Percentiles rank a stretch among this genome's conserved stretches.
phyloP scores from a whole-genome alignment of 2,329 filamentous ascomycete genomes.

The Dactylellina leptospora region DNA sequence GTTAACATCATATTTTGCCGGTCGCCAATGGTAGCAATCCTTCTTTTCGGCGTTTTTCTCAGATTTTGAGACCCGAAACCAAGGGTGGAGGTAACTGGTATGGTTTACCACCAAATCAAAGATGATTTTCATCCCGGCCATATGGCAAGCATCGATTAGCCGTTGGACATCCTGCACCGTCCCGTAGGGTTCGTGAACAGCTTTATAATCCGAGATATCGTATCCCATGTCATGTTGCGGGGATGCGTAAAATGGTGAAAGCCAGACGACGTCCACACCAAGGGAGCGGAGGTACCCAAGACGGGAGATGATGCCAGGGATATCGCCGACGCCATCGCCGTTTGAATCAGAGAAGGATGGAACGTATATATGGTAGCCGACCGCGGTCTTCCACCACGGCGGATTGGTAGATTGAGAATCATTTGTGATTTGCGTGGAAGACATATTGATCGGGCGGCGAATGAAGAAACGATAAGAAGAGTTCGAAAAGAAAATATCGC shows the following conservation, averaged over 20 bases:
- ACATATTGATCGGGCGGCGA: too few species aligned
- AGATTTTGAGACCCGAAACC: constrained; percentile 68
- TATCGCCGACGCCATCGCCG: constrained; percentile 67
- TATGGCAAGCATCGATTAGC: constrained; percentile 69
- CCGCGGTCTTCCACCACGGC: constrained; percentile 72
- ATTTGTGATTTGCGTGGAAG: too few species aligned
- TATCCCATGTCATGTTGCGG: constrained; percentile 76
- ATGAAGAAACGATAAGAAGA: too few species aligned
- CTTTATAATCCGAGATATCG: constrained; percentile 70
- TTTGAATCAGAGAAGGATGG: constrained; percentile 70
- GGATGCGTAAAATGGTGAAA: constrained; percentile 71
- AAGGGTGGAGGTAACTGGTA: constrained; percentile 71
- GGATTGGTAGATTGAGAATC: too few species aligned
- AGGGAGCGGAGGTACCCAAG: constrained; percentile 69
- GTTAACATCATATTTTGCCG: constrained; percentile 65
- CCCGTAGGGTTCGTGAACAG: constrained; percentile 72
- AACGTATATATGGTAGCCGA: constrained; percentile 71
- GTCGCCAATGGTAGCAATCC: constrained; percentile 74
- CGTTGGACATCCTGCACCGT: constrained; percentile 73
- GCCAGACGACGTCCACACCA: constrained; percentile 73
- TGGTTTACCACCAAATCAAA: constrained; percentile 82
- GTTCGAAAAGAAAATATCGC: too few species aligned
- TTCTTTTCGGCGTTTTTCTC: constrained; percentile 65
- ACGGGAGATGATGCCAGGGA: constrained; percentile 68
- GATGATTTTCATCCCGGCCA: constrained; percentile 74